phyloP scores from a whole-genome alignment of 352 stramenopile genomes.

The Ophiocytium majus region DNA sequence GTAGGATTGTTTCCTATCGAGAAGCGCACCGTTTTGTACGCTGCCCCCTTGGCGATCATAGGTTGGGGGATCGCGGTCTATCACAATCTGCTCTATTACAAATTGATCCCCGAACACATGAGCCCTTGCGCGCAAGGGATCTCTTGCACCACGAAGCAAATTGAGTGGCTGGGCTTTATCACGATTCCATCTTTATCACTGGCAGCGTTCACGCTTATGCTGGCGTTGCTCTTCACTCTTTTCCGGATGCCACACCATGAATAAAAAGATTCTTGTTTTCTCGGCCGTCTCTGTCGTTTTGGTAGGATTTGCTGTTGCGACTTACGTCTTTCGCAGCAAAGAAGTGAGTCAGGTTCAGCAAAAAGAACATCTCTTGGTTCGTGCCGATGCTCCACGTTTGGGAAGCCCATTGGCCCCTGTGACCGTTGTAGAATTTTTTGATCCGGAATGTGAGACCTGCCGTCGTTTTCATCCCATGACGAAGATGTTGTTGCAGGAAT shows the following conservation, averaged over 20 bases:
- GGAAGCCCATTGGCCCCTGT: background rate
- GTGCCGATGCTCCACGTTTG: background rate
- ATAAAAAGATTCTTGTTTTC: too few relatives aligned
- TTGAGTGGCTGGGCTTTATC: constrained; percentile 1
- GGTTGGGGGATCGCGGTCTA: constrained; percentile 6
- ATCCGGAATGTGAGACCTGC: constrained; percentile 8
- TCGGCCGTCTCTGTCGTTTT: too few relatives aligned
- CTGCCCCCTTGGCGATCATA: background rate
- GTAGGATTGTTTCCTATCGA: background rate
- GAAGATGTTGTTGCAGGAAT: background rate
- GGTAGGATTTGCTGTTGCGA: too few relatives aligned
- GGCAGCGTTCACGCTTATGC: background rate
- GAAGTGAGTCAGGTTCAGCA: too few relatives aligned
- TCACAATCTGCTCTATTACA: constrained; percentile 18
- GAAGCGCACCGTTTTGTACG: background rate
- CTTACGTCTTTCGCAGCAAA: too few relatives aligned
- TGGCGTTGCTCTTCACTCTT: background rate
- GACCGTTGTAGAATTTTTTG: constrained; percentile 11
- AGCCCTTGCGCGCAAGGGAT: background rate
- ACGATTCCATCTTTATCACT: background rate
- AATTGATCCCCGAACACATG: background rate
- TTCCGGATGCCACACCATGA: background rate
- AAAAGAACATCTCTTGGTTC: too few relatives aligned
- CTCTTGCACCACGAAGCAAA: background rate
- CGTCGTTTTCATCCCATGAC: background rate